Percentiles rank a stretch among this genome's conserved stretches.
Evolutionary conservation across 768 basidiomycete species (phyloP).

Genomic region (Amanita rimosa): DNA sequence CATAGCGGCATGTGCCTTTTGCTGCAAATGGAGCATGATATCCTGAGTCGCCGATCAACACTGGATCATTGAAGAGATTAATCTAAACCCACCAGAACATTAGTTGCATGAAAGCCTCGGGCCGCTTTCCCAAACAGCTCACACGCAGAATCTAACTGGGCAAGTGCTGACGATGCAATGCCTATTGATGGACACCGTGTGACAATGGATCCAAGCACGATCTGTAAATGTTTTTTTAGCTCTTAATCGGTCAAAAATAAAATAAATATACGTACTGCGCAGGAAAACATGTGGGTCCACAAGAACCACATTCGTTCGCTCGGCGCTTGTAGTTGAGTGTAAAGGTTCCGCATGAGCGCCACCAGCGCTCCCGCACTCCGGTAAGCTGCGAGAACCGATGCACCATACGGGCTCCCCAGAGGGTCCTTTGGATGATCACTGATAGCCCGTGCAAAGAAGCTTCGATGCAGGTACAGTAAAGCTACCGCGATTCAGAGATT

Average conservation of each 20-base stretch:
- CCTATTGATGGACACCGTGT: slow-evolving; percentile 75
- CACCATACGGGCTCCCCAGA: slow-evolving; percentile 59
- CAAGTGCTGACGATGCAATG: slow-evolving; percentile 61
- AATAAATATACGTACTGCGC: slow-evolving; percentile 34
- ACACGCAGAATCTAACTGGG: slow-evolving; percentile 66
- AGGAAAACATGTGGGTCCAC: slow-evolving; percentile 56
- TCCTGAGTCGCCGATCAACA: slow-evolving; percentile 23
- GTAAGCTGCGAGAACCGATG: slow-evolving; percentile 66
- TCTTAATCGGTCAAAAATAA: slow-evolving; percentile 1
- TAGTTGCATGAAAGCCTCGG: slow-evolving; percentile 48
- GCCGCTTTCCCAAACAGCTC: slow-evolving; percentile 66
- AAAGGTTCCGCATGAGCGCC: slow-evolving; percentile 57
- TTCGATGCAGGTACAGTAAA: slow-evolving; percentile 59
- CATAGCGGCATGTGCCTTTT: slow-evolving; percentile 54
- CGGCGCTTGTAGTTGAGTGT: slow-evolving; percentile 50
- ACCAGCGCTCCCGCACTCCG: slow-evolving; percentile 63
- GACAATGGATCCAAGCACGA: slow-evolving; percentile 64
- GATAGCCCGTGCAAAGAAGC: slow-evolving; percentile 64
- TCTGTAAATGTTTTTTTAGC: slow-evolving; percentile 24
- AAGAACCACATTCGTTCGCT: slow-evolving; percentile 58
- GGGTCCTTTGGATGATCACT: slow-evolving; percentile 68
- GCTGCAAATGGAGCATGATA: slow-evolving; percentile 53
- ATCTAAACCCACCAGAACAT: slow-evolving; percentile 42
- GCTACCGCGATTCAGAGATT: slow-evolving; percentile 18
- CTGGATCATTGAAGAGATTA: neutral